Conservation (phyloP, 2,329 filamentous ascomycete genomes). For the Talaromyces sp. region DNA sequence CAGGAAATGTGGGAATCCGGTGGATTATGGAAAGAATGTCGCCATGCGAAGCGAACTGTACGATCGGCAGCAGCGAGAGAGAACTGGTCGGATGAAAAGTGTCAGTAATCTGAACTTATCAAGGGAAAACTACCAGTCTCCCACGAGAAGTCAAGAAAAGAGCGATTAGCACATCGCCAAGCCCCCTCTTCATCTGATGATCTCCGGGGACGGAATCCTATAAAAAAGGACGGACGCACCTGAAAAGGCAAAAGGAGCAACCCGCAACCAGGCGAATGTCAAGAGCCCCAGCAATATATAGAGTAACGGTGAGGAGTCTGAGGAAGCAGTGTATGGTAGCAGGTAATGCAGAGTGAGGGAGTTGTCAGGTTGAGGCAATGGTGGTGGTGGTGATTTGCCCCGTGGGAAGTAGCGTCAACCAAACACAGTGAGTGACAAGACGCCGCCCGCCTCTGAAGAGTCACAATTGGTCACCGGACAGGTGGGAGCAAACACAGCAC, state of each 20-base stretch:
- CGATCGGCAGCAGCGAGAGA: constrained; percentile 5
- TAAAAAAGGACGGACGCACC: constrained; percentile 6
- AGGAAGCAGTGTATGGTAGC: background rate
- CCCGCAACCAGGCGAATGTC: constrained; percentile 12
- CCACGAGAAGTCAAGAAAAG: background rate
- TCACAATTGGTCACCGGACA: background rate
- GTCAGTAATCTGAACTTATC: constrained; percentile 4
- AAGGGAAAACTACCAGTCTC: background rate
- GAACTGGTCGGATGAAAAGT: constrained; percentile 1
- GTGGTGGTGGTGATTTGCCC: background rate
- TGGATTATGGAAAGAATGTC: constrained; percentile 3
- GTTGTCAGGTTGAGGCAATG: constrained; percentile 6
- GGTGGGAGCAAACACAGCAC: background rate
- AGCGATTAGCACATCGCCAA: background rate
- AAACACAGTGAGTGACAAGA: background rate
- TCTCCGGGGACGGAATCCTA: background rate
- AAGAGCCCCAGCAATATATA: constrained; percentile 4
- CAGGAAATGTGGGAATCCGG: background rate
- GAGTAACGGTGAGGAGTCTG: background rate
- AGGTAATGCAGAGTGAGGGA: background rate
- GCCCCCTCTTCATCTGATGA: background rate
- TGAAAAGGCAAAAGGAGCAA: constrained; percentile 2
- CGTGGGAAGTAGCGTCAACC: background rate
- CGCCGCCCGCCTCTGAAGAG: background rate
- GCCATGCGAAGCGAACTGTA: constrained; percentile 8